phyloP scores from a whole-genome alignment of 2,329 filamentous ascomycete species.

The Chaetomium strumarium region DNA sequence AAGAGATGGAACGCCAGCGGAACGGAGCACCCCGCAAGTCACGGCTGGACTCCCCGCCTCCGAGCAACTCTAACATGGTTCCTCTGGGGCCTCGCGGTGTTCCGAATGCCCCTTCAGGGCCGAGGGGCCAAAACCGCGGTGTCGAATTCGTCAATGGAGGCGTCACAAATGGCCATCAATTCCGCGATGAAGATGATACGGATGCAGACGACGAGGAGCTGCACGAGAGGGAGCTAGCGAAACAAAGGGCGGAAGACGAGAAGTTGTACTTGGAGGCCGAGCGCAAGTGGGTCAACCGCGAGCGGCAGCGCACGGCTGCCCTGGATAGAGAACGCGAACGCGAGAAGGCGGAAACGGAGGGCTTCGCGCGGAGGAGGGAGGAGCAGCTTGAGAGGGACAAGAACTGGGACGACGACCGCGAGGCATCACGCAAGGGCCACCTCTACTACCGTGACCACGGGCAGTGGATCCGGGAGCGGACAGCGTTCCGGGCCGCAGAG shows the following conservation, averaged over 20 bases:
- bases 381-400: conserved; percentile 58
- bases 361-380: conserved; percentile 59
- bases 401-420: conserved; percentile 88
- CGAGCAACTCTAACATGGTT: conserved; percentile 61
- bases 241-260: conserved; percentile 69
- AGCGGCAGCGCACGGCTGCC: conserved; percentile 75
- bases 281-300: conserved; percentile 83
- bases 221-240: conserved; percentile 63
- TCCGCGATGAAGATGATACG: conserved; percentile 77
- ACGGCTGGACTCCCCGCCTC: conserved; percentile 66
- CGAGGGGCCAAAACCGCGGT: conserved; percentile 52
- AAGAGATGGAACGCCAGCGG: conserved; percentile 73
- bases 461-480: conserved; percentile 77
- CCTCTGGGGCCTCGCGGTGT: conserved; percentile 69
- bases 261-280: conserved; percentile 80
- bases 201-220: conserved; percentile 84
- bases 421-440: conserved; percentile 64
- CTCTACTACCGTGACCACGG: conserved; percentile 85
- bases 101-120: conserved; percentile 66
- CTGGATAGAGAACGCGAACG: conserved; percentile 78
- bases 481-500: conserved; percentile 67
- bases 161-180: conserved; percentile 55
- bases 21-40: conserved; percentile 59
- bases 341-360: conserved; percentile 67
- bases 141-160: conserved; percentile 79